Evolutionary conservation across 371 early-diverging fungal genomes (phyloP).

Genomic region (Mortierella sp.): DNA sequence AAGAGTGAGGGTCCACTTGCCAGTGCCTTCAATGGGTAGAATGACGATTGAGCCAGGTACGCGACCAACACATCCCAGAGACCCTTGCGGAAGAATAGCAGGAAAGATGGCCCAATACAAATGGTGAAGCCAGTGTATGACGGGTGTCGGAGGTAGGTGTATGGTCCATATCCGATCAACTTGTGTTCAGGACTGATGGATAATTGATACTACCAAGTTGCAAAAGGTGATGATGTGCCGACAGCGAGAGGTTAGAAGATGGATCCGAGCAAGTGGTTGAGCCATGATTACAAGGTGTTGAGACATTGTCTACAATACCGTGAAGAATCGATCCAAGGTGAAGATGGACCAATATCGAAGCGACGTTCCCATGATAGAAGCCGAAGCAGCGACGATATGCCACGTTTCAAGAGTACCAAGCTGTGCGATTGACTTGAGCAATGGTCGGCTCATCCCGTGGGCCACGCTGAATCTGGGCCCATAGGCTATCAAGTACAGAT

Average conservation of each 20-base stretch:
- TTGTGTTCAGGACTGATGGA: slow-evolving; percentile 19
- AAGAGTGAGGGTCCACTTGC: not conserved
- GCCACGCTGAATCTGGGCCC: too few relatives aligned
- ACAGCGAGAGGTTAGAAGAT: not conserved
- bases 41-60: not conserved
- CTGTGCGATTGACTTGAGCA: not conserved
- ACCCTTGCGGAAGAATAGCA: slow-evolving; percentile 11
- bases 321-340: slow-evolving; percentile 4
- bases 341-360: slow-evolving; percentile 3
- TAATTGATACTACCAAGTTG: slow-evolving; percentile 12
- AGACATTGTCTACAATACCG: too few relatives aligned
- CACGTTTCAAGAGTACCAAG: not conserved
- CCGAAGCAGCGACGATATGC: not conserved
- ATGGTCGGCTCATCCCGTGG: too few relatives aligned
- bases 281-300: too few relatives aligned
- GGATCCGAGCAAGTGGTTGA: not conserved
- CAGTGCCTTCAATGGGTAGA: too few relatives aligned
- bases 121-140: slow-evolving; percentile 18
- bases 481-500: not conserved
- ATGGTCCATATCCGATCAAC: slow-evolving; percentile 12
- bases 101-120: not conserved
- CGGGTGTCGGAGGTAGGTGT: slow-evolving; percentile 30
- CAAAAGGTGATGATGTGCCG: too few relatives aligned
- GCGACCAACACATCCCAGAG: slow-evolving; percentile 11
- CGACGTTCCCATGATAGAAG: not conserved